phyloP scores from a whole-genome alignment of 2,329 filamentous ascomycete species.

The Lachnellula cervina region DNA sequence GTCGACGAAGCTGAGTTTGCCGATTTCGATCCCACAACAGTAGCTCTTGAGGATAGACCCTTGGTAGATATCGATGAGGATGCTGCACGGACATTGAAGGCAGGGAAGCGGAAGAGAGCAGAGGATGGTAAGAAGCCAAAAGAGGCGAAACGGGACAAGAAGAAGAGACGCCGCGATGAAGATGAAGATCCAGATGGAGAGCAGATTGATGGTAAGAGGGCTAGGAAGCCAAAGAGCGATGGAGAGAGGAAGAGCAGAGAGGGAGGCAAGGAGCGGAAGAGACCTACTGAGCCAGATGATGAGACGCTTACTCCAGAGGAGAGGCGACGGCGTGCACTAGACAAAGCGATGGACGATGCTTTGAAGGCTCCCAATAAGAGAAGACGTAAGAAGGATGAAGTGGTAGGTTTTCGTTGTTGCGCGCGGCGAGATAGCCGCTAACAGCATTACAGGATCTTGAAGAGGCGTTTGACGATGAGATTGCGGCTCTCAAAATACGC shows the following conservation, averaged over 20 bases:
- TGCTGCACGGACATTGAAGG: conserved; percentile 58
- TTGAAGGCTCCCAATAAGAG: conserved; percentile 71
- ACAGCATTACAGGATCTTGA: conserved; percentile 66
- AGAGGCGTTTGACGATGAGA: conserved; percentile 82
- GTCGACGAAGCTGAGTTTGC: conserved; percentile 67
- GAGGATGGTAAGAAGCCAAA: conserved; percentile 68
- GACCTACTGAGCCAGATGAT: conserved; percentile 59
- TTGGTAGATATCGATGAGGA: conserved; percentile 62
- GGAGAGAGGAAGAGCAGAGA: conserved; percentile 31
- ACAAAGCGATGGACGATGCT: conserved; percentile 81
- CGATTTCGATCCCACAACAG: conserved; percentile 62
- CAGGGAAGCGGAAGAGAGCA: conserved; percentile 59
- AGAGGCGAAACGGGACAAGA: conserved; percentile 59
- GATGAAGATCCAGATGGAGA: conserved; percentile 43
- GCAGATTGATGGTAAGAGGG: conserved; percentile 49
- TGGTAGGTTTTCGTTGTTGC: conserved; percentile 52
- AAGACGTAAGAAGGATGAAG: conserved; percentile 74
- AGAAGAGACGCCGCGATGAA: conserved; percentile 56
- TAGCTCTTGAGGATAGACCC: conserved; percentile 58
- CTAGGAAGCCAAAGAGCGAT: conserved; percentile 38
- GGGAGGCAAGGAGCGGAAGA: conserved; percentile 37
- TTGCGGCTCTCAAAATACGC: conserved; percentile 77
- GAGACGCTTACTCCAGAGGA: conserved; percentile 80
- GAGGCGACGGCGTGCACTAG: conserved; percentile 75
- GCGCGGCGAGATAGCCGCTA: conserved; percentile 12